Evolutionary conservation across 139 green algal genomes (phyloP).

Genomic region (Ettlia oleoabundans): DNA sequence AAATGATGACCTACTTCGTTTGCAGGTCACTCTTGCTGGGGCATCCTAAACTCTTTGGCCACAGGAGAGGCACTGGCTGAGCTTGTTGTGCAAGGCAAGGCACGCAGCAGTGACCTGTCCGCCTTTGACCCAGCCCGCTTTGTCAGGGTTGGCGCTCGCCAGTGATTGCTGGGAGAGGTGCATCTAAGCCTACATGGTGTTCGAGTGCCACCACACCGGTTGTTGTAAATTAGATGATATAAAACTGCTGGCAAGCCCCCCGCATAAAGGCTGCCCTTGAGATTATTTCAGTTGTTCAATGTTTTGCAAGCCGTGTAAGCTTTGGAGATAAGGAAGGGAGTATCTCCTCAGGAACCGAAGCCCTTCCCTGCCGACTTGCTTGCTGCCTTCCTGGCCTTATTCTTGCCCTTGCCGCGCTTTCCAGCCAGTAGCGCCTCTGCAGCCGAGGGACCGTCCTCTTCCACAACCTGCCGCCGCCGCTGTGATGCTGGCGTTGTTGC

Average conservation of each 20-base stretch:
- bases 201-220: no score
- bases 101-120: constrained; percentile 46
- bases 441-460: neutral
- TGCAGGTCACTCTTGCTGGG: constrained; percentile 64
- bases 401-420: constrained; percentile 32
- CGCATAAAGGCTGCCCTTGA: neutral
- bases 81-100: constrained; percentile 58
- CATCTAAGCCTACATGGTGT: no score
- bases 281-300: neutral
- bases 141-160: neutral
- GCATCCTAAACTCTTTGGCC: constrained; percentile 80
- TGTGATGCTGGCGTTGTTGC: neutral
- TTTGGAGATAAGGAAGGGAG: no score
- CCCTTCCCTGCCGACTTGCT: constrained; percentile 22
- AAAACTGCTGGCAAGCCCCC: neutral
- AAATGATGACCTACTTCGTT: no score
- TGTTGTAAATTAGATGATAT: no score
- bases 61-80: constrained; percentile 80
- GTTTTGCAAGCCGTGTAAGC: no score
- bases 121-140: constrained; percentile 60
- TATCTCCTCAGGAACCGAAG: constrained; percentile 33
- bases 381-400: constrained; percentile 27
- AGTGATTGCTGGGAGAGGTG: no score
- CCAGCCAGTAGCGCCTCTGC: constrained; percentile 4
- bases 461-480: neutral